phyloP scores from a whole-genome alignment of 495 filamentous ascomycete species.

The Tuber microsphaerosporum region DNA sequence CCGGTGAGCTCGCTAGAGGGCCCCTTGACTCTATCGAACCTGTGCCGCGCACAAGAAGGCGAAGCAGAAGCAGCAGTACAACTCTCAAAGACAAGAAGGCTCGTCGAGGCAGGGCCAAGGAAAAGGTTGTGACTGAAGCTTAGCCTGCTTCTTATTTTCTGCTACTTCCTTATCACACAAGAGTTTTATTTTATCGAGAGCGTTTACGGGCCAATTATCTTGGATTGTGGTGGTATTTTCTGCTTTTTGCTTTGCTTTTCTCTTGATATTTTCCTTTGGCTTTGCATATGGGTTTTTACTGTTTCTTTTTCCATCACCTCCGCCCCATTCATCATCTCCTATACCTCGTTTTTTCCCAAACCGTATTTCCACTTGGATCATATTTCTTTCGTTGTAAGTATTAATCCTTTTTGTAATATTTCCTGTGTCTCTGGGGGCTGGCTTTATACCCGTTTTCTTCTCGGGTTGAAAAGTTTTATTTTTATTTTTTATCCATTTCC shows the following conservation, averaged over 20 bases:
- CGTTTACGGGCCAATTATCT: constrained; percentile 13
- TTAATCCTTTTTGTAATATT: constrained; percentile 37
- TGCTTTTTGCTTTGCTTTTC: constrained; percentile 21
- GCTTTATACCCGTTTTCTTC: constrained; percentile 1
- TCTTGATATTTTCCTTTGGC: constrained; percentile 20
- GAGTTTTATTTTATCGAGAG: constrained; percentile 15
- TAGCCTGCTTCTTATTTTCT: neutral
- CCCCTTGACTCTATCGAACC: constrained; percentile 22
- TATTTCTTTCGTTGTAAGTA: constrained; percentile 32
- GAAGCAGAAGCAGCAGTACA: constrained; percentile 30
- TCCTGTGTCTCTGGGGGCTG: constrained; percentile 14
- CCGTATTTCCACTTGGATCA: constrained; percentile 12
- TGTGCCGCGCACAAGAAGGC: constrained; percentile 19
- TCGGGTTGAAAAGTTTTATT: constrained; percentile 8
- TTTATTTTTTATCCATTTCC: constrained; percentile 5
- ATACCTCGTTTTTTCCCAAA: neutral
- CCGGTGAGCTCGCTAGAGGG: constrained; percentile 23
- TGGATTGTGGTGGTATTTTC: constrained; percentile 22
- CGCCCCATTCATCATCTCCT: constrained; percentile 15
- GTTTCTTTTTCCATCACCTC: constrained; percentile 26
- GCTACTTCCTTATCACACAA: neutral
- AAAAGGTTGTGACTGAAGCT: constrained; percentile 22
- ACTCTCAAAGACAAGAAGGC: constrained; percentile 28
- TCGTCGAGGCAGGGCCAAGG: constrained; percentile 28
- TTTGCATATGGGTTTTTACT: constrained; percentile 10